Evolutionary conservation across 192 early-diverging fungal species (phyloP).

Genomic region (Coemansia sp.): DNA sequence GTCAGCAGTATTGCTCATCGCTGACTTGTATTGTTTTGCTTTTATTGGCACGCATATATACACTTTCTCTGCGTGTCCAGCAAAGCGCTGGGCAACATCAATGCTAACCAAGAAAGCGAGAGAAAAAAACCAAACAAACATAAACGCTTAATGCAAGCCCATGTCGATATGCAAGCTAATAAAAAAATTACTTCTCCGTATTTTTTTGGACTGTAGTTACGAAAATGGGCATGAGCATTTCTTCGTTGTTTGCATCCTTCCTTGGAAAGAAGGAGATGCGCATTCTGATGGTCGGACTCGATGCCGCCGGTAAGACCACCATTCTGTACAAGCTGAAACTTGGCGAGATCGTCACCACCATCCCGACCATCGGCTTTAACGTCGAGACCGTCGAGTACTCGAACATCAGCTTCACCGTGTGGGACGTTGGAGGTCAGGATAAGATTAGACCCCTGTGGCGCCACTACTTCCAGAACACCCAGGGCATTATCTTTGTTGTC

Average conservation of each 20-base stretch:
- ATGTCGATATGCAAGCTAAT: neutral
- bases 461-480: constrained; percentile 98
- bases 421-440: constrained; percentile 99
- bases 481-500: constrained; percentile 96
- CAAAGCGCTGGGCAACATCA: no score
- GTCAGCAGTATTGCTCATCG: no score
- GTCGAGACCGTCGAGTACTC: constrained; percentile 98
- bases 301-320: constrained; percentile 98
- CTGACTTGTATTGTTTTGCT: no score
- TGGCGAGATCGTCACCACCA: constrained; percentile 98
- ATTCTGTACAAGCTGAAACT: constrained; percentile 99
- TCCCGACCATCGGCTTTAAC: constrained; percentile 99
- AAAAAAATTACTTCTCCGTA: neutral
- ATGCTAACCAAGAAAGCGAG: no score
- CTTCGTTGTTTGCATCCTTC: constrained; percentile 70
- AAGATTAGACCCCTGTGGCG: constrained; percentile 98
- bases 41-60: no score
- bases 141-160: no score
- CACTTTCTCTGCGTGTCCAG: no score
- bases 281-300: constrained; percentile 94
- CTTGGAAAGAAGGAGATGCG: constrained; percentile 95
- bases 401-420: constrained; percentile 97
- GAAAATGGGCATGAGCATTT: constrained; percentile 86
- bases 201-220: constrained; percentile 4
- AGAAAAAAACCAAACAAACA: no score